Evolutionary conservation across 2,329 filamentous ascomycete species (phyloP), one percentile per base, ranked within the genome.

Genomic region (Sphaerulina musiva): DNA sequence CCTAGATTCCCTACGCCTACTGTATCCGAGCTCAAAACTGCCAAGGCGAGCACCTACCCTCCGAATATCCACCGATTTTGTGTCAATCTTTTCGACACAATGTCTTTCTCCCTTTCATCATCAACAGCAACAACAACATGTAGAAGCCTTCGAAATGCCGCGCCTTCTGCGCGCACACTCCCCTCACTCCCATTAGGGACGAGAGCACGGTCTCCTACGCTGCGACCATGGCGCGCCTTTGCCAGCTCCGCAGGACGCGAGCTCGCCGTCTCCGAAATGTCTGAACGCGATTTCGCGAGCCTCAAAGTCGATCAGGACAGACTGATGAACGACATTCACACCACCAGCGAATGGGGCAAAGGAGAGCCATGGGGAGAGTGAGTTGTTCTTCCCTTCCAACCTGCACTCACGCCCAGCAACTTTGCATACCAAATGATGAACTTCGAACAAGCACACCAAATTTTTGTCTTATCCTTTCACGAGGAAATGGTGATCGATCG

Each of bases 321-420:
- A 58, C 66, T 87, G 59, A 83, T 85, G 73, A 74, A 77, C 26
- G 79, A 83, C 55, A 74, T 87, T 10, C 85, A 87, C 67, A 67
- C 80, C 55, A 85, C 82, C 2, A 85, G 81, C 65, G 75, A 82
- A 70, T 87, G 82, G 78, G 85, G 85, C 0, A 77, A 73, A 43
- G 85, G 84, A 0, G 77, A 84, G 59, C 71, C 76, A 70, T 88
- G 84, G 83, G 84, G 84, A 70, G 74, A 78, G 84, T 84, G 75
- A 71, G 80, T 74, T 29, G 14, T 36, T 6, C 26, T 14, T n/a
- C 10, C 23, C 55, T 62, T 53, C 20, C 36, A 43, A 39, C 31
- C 11, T 12, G 29, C 42, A 48, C 48, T 51, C 51, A 14, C 14
- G 26, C 31, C 46, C 40, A 47, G 48, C 36, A 46, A 11, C 12